These are phyloP conservation scores for Passiflora organensis DNA, from an alignment of 345 rosid species.

Conservation along the genomic window DNA sequence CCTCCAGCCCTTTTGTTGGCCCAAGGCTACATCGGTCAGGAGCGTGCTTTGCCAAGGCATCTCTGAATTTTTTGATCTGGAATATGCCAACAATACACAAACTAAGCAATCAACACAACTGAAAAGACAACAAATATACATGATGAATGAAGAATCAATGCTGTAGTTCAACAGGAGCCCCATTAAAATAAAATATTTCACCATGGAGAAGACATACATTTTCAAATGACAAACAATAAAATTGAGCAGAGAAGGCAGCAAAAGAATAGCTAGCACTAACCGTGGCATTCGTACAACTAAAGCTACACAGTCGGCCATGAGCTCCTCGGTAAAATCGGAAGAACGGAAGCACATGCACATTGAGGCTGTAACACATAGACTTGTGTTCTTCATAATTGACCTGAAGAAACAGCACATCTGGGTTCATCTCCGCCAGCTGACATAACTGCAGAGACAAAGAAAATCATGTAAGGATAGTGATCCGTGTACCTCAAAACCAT, in stretches of 20 bases:
- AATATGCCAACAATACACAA: slow-evolving; percentile 1
- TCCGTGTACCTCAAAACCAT: no score
- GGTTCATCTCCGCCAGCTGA: slow-evolving; percentile 74
- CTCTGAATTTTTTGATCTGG: slow-evolving; percentile 90
- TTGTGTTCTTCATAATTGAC: slow-evolving; percentile 90
- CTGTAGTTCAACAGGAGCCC: no score
- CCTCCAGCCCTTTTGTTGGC: slow-evolving; percentile 80
- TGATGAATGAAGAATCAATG: background rate
- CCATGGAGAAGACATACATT: background rate
- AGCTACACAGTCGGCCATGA: slow-evolving; percentile 87
- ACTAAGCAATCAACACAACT: background rate
- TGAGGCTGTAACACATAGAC: slow-evolving; percentile 92
- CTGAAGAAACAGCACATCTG: slow-evolving; percentile 75
- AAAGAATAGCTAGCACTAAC: slow-evolving; percentile 35
- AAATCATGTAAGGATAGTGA: slow-evolving; percentile 5
- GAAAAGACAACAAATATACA: background rate
- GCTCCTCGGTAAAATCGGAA: slow-evolving; percentile 84
- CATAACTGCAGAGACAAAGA: slow-evolving; percentile 45
- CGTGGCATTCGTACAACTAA: slow-evolving; percentile 97
- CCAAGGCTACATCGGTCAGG: slow-evolving; percentile 78
- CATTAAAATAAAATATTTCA: background rate
- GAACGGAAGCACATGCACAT: slow-evolving; percentile 88
- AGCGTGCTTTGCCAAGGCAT: slow-evolving; percentile 76
- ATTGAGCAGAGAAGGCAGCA: background rate
- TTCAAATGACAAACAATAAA: background rate